These are phyloP conservation scores for Oryza punctata DNA, from an alignment of 176 grass and related monocot genomes.

Conservation along the genomic window DNA sequence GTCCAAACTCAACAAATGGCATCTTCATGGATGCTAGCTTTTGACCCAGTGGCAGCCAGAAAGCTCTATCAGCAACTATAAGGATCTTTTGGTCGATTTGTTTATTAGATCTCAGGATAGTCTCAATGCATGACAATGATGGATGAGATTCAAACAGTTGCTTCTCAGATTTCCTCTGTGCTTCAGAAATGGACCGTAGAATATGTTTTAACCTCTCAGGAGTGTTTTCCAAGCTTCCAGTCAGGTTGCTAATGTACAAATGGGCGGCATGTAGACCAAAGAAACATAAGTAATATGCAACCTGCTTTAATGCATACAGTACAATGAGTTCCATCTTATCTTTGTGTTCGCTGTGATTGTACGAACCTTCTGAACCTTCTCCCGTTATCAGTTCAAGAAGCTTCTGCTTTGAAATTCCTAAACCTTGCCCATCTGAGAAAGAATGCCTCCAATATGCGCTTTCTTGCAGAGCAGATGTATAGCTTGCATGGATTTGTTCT, in stretches of 20 bases:
- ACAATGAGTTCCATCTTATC: slow-evolving; percentile 54
- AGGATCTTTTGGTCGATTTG: slow-evolving; percentile 49
- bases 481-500: slow-evolving; percentile 46
- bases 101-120: slow-evolving; percentile 51
- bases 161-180: slow-evolving; percentile 39
- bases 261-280: slow-evolving; percentile 70
- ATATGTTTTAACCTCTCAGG: slow-evolving; percentile 57
- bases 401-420: slow-evolving; percentile 64
- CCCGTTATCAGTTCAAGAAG: slow-evolving; percentile 60
- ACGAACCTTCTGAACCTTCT: slow-evolving; percentile 37
- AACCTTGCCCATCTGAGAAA: slow-evolving; percentile 42
- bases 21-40: slow-evolving; percentile 68
- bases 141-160: slow-evolving; percentile 62
- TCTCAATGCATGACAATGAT: slow-evolving; percentile 55
- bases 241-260: slow-evolving; percentile 62
- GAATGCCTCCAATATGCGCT: slow-evolving; percentile 45
- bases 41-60: slow-evolving; percentile 64
- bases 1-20: slow-evolving; percentile 41
- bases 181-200: slow-evolving; percentile 55
- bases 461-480: slow-evolving; percentile 56
- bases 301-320: slow-evolving; percentile 67
- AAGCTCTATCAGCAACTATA: slow-evolving; percentile 59
- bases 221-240: slow-evolving; percentile 49
- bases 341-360: slow-evolving; percentile 38
- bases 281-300: slow-evolving; percentile 78